Conservation (phyloP, 2,329 filamentous ascomycete genomes). For the Scedosporium boydii region DNA sequence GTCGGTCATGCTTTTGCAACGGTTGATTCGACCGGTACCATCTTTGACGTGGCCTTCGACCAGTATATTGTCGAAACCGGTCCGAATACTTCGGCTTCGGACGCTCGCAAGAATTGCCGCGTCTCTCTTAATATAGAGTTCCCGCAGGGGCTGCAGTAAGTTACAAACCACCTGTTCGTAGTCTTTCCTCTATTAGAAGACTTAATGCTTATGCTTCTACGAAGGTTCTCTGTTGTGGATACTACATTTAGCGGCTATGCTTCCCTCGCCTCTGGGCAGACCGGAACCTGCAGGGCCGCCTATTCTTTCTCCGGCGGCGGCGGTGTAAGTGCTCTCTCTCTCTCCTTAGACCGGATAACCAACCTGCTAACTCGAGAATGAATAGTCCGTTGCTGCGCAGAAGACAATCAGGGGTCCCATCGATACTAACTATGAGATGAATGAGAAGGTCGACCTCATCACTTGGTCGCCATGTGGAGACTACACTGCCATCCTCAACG, state of each 20-base stretch:
- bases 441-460: conserved; percentile 16
- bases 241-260: conserved; percentile 18
- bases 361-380: not conserved
- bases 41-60: conserved; percentile 16
- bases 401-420: conserved; percentile 17
- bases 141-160: conserved; percentile 16
- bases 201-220: not conserved
- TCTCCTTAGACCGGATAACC: not conserved
- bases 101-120: conserved; percentile 18
- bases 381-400: conserved; percentile 17
- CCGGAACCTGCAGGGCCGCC: conserved; percentile 16
- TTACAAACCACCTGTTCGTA: not conserved
- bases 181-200: not conserved
- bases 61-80: conserved; percentile 13
- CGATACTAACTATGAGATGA: conserved; percentile 19
- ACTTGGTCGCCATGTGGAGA: conserved; percentile 15
- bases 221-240: conserved; percentile 16
- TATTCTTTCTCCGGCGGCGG: conserved; percentile 17
- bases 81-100: conserved; percentile 11
- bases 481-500: conserved; percentile 17
- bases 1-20: conserved; percentile 16
- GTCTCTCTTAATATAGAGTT: conserved; percentile 17
- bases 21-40: conserved; percentile 15
- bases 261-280: conserved; percentile 15
- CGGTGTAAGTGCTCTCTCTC: conserved; percentile 2